Percentiles rank a stretch among this genome's conserved stretches.
These are phyloP conservation scores for Saccharomyces hybrid DNA, from an alignment of 1,139 yeast genomes.

Conservation along the genomic window DNA sequence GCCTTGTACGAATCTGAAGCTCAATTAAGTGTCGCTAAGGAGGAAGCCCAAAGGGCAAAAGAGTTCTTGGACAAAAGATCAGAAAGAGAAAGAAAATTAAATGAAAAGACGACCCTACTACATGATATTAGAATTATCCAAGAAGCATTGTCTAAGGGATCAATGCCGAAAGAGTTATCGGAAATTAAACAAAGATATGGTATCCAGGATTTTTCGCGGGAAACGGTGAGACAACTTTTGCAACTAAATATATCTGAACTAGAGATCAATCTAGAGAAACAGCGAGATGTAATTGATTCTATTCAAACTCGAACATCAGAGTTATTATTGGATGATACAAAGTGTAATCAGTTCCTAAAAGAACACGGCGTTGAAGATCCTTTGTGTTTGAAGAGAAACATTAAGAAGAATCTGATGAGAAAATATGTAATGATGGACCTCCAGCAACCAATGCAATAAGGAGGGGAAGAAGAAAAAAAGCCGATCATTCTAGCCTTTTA, in stretches of 20 bases:
- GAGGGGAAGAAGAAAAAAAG: not conserved
- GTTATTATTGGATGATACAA: slow-evolving; percentile 33
- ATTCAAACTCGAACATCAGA: slow-evolving; percentile 34
- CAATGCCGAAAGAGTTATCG: slow-evolving; percentile 39
- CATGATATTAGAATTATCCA: slow-evolving; percentile 29
- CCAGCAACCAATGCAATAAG: slow-evolving; percentile 1
- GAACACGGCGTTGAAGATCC: slow-evolving; percentile 31
- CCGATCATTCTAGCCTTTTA: not conserved
- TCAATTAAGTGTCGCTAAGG: slow-evolving; percentile 52
- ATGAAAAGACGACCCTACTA: slow-evolving; percentile 22
- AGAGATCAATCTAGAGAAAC: slow-evolving; percentile 28
- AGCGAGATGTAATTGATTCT: slow-evolving; percentile 28
- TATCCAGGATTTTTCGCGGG: slow-evolving; percentile 56
- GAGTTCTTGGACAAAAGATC: slow-evolving; percentile 44
- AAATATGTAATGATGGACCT: slow-evolving; percentile 36
- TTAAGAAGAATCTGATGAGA: slow-evolving; percentile 47
- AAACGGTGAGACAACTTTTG: slow-evolving; percentile 32
- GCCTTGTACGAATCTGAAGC: slow-evolving; percentile 73
- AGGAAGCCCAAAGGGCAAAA: slow-evolving; percentile 48
- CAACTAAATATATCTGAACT: slow-evolving; percentile 37
- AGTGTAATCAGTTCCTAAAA: slow-evolving; percentile 29
- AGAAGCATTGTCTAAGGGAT: slow-evolving; percentile 26
- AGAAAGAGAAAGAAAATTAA: slow-evolving; percentile 33
- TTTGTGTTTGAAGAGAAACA: slow-evolving; percentile 37
- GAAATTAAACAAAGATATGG: slow-evolving; percentile 46